Evolutionary conservation across 306 rosid species (phyloP).

Genomic region (Purshia tridentata): DNA sequence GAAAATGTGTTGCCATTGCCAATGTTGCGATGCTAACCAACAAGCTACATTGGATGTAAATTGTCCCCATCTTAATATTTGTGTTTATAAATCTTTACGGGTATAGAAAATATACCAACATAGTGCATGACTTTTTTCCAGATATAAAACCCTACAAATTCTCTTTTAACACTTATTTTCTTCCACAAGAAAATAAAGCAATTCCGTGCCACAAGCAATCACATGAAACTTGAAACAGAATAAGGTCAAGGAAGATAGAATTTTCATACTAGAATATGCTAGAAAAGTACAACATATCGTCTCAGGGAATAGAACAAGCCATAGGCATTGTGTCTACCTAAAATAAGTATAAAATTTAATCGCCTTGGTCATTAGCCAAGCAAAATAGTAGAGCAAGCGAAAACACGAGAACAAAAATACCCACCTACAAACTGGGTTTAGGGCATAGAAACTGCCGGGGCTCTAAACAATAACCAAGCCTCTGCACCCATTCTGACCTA

Average conservation of each 20-base stretch:
- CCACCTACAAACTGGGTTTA: constrained; percentile 21
- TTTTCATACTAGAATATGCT: not conserved
- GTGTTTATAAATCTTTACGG: too few species aligned
- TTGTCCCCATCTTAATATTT: too few species aligned
- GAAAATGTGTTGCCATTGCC: too few species aligned
- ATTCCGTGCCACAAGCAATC: not conserved
- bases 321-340: constrained; percentile 20
- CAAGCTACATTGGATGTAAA: too few species aligned
- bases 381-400: constrained; percentile 10
- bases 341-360: constrained; percentile 20
- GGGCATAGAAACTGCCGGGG: constrained; percentile 27
- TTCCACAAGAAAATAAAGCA: not conserved
- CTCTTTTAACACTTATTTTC: too few species aligned
- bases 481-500: constrained; percentile 16
- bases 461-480: constrained; percentile 41
- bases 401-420: constrained; percentile 25
- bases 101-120: too few species aligned
- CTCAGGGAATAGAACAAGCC: constrained; percentile 9
- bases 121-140: too few species aligned
- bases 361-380: constrained; percentile 36
- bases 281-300: constrained; percentile 27
- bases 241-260: too few species aligned
- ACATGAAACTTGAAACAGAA: too few species aligned
- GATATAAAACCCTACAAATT: too few species aligned
- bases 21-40: too few species aligned